phyloP scores from a whole-genome alignment of 805 yeast species.

The Metschnikowia drakensbergensis region DNA sequence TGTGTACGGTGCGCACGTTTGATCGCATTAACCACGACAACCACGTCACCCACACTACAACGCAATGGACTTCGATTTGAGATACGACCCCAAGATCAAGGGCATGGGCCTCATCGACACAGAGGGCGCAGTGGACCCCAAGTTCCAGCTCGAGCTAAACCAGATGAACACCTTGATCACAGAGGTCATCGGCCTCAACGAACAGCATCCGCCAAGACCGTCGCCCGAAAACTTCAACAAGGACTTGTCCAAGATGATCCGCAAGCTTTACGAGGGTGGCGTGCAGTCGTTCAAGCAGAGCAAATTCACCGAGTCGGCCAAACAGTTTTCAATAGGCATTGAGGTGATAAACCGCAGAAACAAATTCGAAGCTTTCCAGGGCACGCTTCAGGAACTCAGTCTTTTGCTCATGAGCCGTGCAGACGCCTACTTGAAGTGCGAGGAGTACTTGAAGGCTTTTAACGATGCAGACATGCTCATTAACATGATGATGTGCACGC shows the following conservation, averaged over 20 bases:
- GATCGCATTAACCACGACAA: too few relatives aligned
- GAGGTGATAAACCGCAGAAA: conserved; percentile 66
- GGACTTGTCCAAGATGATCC: conserved; percentile 54
- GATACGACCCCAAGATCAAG: conserved; percentile 18
- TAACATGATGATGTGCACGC: conserved; percentile 53
- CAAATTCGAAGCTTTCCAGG: conserved; percentile 70
- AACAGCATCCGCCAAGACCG: conserved; percentile 53
- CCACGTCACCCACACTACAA: background rate
- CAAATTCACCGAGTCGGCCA: conserved; percentile 56
- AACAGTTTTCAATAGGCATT: conserved; percentile 61
- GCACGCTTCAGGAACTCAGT: conserved; percentile 64
- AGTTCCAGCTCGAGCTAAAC: conserved; percentile 39
- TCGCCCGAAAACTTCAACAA: conserved; percentile 53
- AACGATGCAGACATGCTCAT: conserved; percentile 67
- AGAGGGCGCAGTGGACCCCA: conserved; percentile 20
- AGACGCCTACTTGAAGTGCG: conserved; percentile 59
- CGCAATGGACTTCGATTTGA: conserved; percentile 18
- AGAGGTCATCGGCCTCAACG: conserved; percentile 40
- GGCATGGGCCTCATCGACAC: conserved; percentile 12
- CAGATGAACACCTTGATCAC: conserved; percentile 36
- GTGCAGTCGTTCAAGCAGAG: conserved; percentile 52
- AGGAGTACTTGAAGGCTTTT: conserved; percentile 54
- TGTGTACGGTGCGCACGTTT: too few relatives aligned
- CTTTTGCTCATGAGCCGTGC: conserved; percentile 66
- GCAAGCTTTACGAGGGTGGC: conserved; percentile 63